These are phyloP conservation scores for Aurantiochytrium sp. DNA, from an alignment of 108 stramenopile genomes.

Conservation along the genomic window DNA sequence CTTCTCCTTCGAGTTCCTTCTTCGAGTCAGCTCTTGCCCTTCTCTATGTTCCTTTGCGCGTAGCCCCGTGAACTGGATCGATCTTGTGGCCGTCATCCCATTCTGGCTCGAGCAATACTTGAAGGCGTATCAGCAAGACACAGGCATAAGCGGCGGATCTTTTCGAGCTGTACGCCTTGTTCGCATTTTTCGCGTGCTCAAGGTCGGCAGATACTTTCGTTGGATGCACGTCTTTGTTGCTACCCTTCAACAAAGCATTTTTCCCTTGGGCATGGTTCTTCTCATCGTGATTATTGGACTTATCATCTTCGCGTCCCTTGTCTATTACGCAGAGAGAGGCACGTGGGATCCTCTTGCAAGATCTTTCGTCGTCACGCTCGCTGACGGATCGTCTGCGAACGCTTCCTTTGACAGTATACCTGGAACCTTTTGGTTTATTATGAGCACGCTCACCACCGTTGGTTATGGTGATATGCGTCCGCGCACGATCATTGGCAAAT, in stretches of 20 bases:
- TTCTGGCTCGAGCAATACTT: constrained; percentile 23
- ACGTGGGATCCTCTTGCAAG: neutral
- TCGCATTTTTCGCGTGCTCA: constrained; percentile 25
- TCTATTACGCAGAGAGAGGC: constrained; percentile 7
- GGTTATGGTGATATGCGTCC: constrained; percentile 22
- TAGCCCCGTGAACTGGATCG: constrained; percentile 21
- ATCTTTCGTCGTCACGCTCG: neutral
- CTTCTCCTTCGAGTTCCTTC: constrained; percentile 24
- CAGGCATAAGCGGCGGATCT: neutral
- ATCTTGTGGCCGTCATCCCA: constrained; percentile 30
- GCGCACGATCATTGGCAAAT: neutral
- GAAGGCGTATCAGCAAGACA: neutral
- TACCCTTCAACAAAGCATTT: neutral
- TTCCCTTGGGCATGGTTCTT: constrained; percentile 7
- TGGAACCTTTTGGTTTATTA: neutral
- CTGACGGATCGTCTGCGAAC: neutral
- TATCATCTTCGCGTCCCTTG: neutral
- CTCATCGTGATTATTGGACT: neutral
- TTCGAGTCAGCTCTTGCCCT: neutral
- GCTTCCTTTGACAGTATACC: neutral
- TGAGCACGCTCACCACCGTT: constrained; percentile 25
- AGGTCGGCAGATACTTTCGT: neutral
- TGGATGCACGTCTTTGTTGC: neutral
- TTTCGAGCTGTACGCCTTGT: constrained; percentile 23
- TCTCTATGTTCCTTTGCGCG: neutral